phyloP scores from a whole-genome alignment of 805 yeast species.

The Kodamaea lidongshanica region DNA sequence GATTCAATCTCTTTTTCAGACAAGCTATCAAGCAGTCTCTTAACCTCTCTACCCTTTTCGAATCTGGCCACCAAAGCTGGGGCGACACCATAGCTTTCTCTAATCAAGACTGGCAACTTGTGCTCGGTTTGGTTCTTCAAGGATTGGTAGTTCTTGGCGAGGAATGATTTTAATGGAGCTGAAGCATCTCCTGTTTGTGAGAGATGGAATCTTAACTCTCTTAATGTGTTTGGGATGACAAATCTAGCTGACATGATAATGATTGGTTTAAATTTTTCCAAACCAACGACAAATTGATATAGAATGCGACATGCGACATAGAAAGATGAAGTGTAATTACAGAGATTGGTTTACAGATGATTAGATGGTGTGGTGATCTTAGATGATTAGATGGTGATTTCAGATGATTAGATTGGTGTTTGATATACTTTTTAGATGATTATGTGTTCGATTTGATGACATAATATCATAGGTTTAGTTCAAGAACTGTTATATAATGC shows the following conservation, averaged over 20 bases:
- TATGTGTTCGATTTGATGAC: too few relatives aligned
- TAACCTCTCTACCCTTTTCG: constrained; percentile 48
- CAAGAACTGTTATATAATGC: too few relatives aligned
- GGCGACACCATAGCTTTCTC: constrained; percentile 69
- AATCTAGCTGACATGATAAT: constrained; percentile 33
- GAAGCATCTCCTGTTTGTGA: constrained; percentile 76
- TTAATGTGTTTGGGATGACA: constrained; percentile 50
- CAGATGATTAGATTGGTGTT: too few relatives aligned
- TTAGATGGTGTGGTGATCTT: too few relatives aligned
- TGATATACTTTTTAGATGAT: too few relatives aligned
- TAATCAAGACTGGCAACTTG: constrained; percentile 63
- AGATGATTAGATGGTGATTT: too few relatives aligned
- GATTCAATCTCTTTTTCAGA: constrained; percentile 39
- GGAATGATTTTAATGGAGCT: constrained; percentile 56
- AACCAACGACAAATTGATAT: too few relatives aligned
- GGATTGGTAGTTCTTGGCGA: constrained; percentile 58
- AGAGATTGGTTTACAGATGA: too few relatives aligned
- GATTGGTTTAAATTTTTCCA: constrained; percentile 10
- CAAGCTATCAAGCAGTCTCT: constrained; percentile 44
- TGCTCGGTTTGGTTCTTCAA: constrained; percentile 54
- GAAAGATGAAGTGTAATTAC: too few relatives aligned
- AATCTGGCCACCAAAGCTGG: constrained; percentile 74
- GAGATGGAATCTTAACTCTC: constrained; percentile 75
- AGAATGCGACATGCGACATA: too few relatives aligned
- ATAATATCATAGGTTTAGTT: too few relatives aligned